Evolutionary conservation across 164 flowering plant species (phyloP).

Genomic region (Vitis labrusca): DNA sequence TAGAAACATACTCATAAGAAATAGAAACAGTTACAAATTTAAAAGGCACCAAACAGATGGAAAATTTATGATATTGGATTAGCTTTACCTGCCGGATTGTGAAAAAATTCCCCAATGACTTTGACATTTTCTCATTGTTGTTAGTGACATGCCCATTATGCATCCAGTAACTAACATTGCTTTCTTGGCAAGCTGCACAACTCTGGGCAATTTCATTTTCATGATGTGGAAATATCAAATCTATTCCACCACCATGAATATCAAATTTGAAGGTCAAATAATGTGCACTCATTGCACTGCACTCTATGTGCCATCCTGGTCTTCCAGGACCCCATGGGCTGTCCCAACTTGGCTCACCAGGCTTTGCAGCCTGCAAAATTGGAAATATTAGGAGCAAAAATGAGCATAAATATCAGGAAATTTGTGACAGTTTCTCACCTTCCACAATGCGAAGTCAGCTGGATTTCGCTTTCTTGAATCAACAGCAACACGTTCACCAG

Average conservation of each 20-base stretch:
- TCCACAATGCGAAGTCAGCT: constrained; percentile 96
- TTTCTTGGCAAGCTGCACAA: constrained; percentile 77
- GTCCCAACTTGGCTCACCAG: constrained; percentile 90
- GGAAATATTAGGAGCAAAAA: not conserved
- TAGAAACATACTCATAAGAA: not conserved
- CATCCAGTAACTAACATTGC: constrained; percentile 74
- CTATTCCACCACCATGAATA: constrained; percentile 96
- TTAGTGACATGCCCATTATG: constrained; percentile 92
- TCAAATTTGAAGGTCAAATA: constrained; percentile 71
- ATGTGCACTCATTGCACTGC: constrained; percentile 99
- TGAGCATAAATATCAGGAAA: not conserved
- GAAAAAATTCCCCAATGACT: constrained; percentile 86
- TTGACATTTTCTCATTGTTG: constrained; percentile 91
- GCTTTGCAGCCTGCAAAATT: constrained; percentile 75
- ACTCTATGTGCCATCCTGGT: constrained; percentile 99
- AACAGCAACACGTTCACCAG: constrained; percentile 85
- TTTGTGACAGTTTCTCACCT: constrained; percentile 37
- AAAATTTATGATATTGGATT: not conserved
- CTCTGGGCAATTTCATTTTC: constrained; percentile 96
- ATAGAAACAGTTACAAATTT: not conserved
- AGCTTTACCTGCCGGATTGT: constrained; percentile 76
- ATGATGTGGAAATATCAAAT: constrained; percentile 94
- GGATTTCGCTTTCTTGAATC: constrained; percentile 79
- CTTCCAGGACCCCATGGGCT: constrained; percentile 99
- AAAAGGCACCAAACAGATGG: not conserved